phyloP scores from a whole-genome alignment of 2,329 filamentous ascomycete species.

The Tetracladium maxilliforme region DNA sequence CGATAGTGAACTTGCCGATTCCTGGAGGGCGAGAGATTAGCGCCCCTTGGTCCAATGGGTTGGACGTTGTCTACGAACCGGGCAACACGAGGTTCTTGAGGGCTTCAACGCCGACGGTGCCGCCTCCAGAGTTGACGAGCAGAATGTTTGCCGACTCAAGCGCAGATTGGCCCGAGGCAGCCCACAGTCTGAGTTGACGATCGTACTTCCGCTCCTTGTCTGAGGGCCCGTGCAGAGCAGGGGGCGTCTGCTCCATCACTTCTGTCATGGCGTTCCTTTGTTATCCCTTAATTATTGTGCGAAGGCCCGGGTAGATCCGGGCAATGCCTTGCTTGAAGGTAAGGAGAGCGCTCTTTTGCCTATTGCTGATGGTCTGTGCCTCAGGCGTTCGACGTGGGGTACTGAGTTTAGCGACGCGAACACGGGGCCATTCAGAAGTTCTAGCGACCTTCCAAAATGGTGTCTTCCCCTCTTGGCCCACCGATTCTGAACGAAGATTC shows the following conservation, averaged over 20 bases:
- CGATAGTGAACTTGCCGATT: slow-evolving; percentile 83
- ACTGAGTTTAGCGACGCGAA: no score
- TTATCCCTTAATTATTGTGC: no score
- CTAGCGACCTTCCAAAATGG: no score
- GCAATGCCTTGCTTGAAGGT: no score
- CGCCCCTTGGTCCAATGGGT: neutral
- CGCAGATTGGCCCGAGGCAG: slow-evolving; percentile 77
- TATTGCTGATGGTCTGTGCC: no score
- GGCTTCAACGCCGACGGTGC: slow-evolving; percentile 77
- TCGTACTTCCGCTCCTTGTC: slow-evolving; percentile 73
- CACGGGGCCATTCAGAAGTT: no score
- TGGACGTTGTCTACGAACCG: slow-evolving; percentile 26
- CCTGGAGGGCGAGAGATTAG: slow-evolving; percentile 33
- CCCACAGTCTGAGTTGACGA: slow-evolving; percentile 89
- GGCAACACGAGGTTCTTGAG: slow-evolving; percentile 96
- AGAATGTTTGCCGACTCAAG: slow-evolving; percentile 87
- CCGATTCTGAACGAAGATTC: no score
- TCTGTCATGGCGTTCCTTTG: slow-evolving; percentile 11
- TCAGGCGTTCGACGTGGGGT: no score
- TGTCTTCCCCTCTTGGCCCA: no score
- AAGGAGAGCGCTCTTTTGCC: no score
- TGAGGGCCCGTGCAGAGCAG: slow-evolving; percentile 33
- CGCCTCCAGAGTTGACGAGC: slow-evolving; percentile 74
- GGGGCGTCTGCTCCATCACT: slow-evolving; percentile 18
- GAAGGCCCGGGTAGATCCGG: no score